Evolutionary conservation across 139 green algal genomes (phyloP), one percentile per base, ranked within the genome.

Genomic region (Micromonas pusilla): DNA sequence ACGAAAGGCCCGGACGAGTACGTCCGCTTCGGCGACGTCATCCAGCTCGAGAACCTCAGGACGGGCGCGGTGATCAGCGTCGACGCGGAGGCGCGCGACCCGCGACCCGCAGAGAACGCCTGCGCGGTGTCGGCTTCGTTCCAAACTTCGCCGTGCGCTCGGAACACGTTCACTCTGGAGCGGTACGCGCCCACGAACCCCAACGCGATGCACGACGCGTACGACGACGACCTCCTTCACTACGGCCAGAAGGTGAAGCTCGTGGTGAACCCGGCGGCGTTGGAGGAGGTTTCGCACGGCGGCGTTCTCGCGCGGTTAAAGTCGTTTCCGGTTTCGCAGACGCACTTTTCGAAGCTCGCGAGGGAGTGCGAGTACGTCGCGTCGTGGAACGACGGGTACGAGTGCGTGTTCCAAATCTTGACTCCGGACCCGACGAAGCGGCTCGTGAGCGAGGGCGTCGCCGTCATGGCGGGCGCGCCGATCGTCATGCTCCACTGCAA

Each of bases 11-110:
- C 65, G 19, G 87, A 90, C 76, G 66, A 45, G 1, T 90, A 83
- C 73, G 79, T 91, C 26, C 87, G 90, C 73, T 87, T 87, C 72
- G 87, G 86, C 1, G 87, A 91, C 45, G 66, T 90, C 23, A 9
- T 91, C 66, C 85, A 72, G 21, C 34, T 80, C 34, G 32, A 54
- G 52, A 65, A 28, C 57, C 52, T 86, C 54, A 81, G 85, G 52
- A 89, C 78, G 2, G 80, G 83, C 32, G 76, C 57, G 67, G 64
- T 86, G 36, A 77, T 91, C 31, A 79, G 83, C 60, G 65, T 81
- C 2, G 84, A 90, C 52, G 75, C 88, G 3, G 72, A 80, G 26
- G 85, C 25, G 25, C 60, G 60, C 60, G 86, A 88, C 73, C 45
- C 54, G 0, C 70, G 82, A 26, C 78, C 82, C 45, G 83, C 73